Evolutionary conservation across 352 stramenopile genomes (phyloP), one percentile per base, ranked within the genome.

Genomic region (Globisporangium emineosum): DNA sequence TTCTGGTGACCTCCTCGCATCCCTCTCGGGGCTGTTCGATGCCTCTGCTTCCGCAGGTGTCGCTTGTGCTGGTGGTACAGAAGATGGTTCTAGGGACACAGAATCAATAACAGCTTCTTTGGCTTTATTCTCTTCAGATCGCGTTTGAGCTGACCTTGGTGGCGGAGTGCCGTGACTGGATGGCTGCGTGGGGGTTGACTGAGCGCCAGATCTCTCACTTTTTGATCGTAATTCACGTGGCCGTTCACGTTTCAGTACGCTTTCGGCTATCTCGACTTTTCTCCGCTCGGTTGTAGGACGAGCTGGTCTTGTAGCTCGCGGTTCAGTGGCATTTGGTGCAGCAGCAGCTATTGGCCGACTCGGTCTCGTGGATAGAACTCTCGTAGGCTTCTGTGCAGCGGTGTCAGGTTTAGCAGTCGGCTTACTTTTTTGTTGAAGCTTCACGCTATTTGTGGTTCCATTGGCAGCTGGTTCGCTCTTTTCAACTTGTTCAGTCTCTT

Each of bases 141-240:
- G 37, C n/a, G 42, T 5, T 45, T 23, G 21, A 53, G 42, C 8
- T 55, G 42, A 9, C 17, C 23, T 40, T 63, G 29, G n/a, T 21
- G 29, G 9, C 2, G 17, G 43, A 15, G 5, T n/a, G 19, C 12
- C 23, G n/a, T 29, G 17, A 23, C 30, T 58, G 52, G 33, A 37
- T 12, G 30, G 30, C 32, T 32, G 21, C 8, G 30, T 17, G 7
- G 32, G 25, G 13, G 8, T 60, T 32, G 13, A 13, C 6, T 33
- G 57, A 13, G 27, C 29, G 19, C 12, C 37, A 30, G 29, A 10
- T 27, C 37, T 47, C 13, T 56, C 35, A 13, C 47, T 40, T 37
- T 54, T 59, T 32, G 52, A 13, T 8, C 64, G 64, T 43, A 69
- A 25, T 17, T 69, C 64, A 9, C 40, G 56, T 2, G 66, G 65